Conservation (phyloP, 2,329 filamentous ascomycete species). For the Hypoxylon rubiginosum region DNA sequence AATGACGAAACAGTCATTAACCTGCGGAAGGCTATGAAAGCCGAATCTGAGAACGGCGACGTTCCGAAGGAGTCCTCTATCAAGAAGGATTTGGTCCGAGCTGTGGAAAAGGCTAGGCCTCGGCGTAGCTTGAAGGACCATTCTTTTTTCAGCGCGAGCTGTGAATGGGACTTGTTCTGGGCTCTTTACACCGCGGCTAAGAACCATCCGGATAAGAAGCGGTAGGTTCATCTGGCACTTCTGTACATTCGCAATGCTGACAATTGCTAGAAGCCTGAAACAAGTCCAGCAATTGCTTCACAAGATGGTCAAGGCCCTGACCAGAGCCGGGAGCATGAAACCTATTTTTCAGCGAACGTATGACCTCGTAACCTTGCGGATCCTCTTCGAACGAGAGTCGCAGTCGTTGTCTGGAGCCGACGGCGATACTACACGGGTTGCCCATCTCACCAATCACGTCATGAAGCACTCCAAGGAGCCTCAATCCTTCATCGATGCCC, state of each 20-base stretch:
- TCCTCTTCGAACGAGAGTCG: slow-evolving; percentile 24
- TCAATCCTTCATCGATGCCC: slow-evolving; percentile 63
- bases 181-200: slow-evolving; percentile 57
- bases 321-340: slow-evolving; percentile 17
- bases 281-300: slow-evolving; percentile 30
- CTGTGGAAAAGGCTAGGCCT: slow-evolving; percentile 27
- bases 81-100: slow-evolving; percentile 23
- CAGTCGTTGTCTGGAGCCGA: neutral
- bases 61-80: neutral
- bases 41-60: slow-evolving; percentile 3
- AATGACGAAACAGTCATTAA: slow-evolving; percentile 15
- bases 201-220: slow-evolving; percentile 50
- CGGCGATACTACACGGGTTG: slow-evolving; percentile 24
- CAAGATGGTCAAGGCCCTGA: slow-evolving; percentile 32
- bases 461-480: slow-evolving; percentile 54
- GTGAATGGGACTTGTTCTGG: slow-evolving; percentile 56
- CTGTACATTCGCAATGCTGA: slow-evolving; percentile 15
- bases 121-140: slow-evolving; percentile 12
- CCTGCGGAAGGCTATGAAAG: slow-evolving; percentile 9
- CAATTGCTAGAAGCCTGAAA: slow-evolving; percentile 37
- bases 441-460: slow-evolving; percentile 55
- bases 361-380: slow-evolving; percentile 28
- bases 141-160: slow-evolving; percentile 21
- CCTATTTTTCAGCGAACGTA: slow-evolving; percentile 35
- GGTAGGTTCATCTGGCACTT: slow-evolving; percentile 49